These are phyloP conservation scores for Pseudopithomyces maydicus DNA, from an alignment of 2,329 filamentous ascomycete genomes.

Conservation along the genomic window DNA sequence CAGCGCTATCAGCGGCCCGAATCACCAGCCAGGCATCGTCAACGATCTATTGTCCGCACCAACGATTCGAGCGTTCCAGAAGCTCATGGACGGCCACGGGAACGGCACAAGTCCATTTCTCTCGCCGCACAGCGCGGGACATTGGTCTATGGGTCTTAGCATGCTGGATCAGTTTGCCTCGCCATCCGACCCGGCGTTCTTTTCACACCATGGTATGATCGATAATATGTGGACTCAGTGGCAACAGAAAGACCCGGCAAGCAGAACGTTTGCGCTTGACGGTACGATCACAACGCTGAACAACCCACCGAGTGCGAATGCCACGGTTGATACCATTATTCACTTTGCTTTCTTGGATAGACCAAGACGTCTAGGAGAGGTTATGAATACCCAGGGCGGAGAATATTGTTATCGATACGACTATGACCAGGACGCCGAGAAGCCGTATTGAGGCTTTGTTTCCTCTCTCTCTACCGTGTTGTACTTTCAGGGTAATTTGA, in stretches of 20 bases:
- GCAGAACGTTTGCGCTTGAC: not conserved
- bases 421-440: not conserved
- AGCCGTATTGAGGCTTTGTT: too few relatives aligned
- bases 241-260: slow-evolving; percentile 46
- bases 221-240: slow-evolving; percentile 56
- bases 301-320: not conserved
- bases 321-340: not conserved
- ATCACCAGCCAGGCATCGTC: slow-evolving; percentile 5
- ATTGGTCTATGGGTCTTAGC: slow-evolving; percentile 26
- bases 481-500: too few relatives aligned
- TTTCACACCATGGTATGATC: slow-evolving; percentile 53
- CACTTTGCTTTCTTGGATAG: slow-evolving; percentile 2
- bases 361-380: not conserved
- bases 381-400: not conserved
- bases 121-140: slow-evolving; percentile 49
- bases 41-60: slow-evolving; percentile 5
- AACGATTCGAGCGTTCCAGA: slow-evolving; percentile 27
- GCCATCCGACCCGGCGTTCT: slow-evolving; percentile 53
- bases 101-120: not conserved
- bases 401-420: not conserved
- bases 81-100: slow-evolving; percentile 11
- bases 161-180: slow-evolving; percentile 51
- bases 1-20: slow-evolving; percentile 6
- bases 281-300: not conserved
- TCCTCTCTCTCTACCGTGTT: too few relatives aligned